Base-by-base conservation (phyloP, 257 asterid genomes). In the Solanum commersonii region DNA sequence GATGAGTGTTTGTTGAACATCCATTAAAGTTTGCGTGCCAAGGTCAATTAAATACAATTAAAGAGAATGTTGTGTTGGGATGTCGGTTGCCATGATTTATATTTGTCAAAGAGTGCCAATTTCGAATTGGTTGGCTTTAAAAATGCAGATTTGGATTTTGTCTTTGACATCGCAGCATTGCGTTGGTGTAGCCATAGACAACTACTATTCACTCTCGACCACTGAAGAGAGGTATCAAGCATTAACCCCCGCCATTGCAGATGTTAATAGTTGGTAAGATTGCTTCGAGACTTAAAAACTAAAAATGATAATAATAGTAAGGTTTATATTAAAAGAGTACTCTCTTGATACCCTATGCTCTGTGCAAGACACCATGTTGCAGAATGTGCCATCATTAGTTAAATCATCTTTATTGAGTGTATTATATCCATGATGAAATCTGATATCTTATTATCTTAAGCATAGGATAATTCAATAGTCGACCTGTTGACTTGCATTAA, bases 241-340 rank as follows among this genome's bases (percentile, higher is more conserved):
- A 90, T 94, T 96, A 92, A 92, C 92, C 98, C 96, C 94, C 95
- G 92, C 92, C 95, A 92, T 92, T 94, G 97, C 98, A 90, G 98
- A 98, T 93, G 94, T 93, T 92, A 91, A 93, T 96, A 94, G 99
- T 96, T 94, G 98, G 99, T 97, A 97, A 97, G 99, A 96, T 93
- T 96, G 98, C 98, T 95, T 95, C 83, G 94, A 92, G 99, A 95
- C 98, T 96, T 90, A 90, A 96, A 94, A 93, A 89, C 94, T 93
- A 90, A 95, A 93, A 91, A 93, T 92, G 92, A 90, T 93, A 91
- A 89, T 93, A 89, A 90, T 92, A 92, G 87, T 89, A 90, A 94
- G 82, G 98, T 92, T 88, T 89, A 73, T 86, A 74, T 88, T 86
- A 86, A 86, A 91, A 88, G 84, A 90, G 90, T 90, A 77, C 84